Evolutionary conservation across 2,329 filamentous ascomycete species (phyloP), one percentile per base, ranked within the genome.

Genomic region (Sphaerulina vaccinii): DNA sequence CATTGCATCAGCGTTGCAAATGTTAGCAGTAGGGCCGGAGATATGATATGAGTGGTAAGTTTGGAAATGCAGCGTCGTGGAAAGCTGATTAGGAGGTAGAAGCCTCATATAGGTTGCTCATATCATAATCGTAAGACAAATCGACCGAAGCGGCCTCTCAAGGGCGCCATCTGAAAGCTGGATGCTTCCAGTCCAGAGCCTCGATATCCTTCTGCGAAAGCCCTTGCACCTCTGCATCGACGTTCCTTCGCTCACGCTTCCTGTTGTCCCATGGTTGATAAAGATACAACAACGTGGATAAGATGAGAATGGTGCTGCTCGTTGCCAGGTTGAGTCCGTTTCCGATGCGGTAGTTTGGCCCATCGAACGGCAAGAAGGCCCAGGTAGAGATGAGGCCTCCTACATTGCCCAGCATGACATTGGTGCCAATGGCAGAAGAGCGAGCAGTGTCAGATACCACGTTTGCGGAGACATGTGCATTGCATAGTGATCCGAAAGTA

Each of bases 341-440:
- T 1, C 86, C 86, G 50, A 88, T 87, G 54, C 75, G 82, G 62
- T 83, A 90, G 52, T 88, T 69, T 0, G 86, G 86, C 0, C 62
- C 79, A 62, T 88, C 85, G 59, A 71, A 80, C 0, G 79, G 77
- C 13, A 87, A 62, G 68, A 66, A 65, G 4, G 29, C 49, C 65
- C 65, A 67, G 0, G 65, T 68, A 1, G 57, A 58, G 37, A 67
- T 62, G 15, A 68, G 42, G 6, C 64, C 86, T 2, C 86, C 86
- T n/a, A 88, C 65, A 49, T 88, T 88, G 22, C 85, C 86, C 19
- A 87, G 72, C 84, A 88, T 88, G 62, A 88, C 82, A 47, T 82
- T 83, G 0, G 79, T 80, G 9, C 81, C 84, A 38, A 88, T 86
- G 3, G 83, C 84, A 0, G 82, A 78, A 8, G 81, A 82, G 11